Conservation (phyloP, 345 rosid species). For the Citrus maxima region DNA sequence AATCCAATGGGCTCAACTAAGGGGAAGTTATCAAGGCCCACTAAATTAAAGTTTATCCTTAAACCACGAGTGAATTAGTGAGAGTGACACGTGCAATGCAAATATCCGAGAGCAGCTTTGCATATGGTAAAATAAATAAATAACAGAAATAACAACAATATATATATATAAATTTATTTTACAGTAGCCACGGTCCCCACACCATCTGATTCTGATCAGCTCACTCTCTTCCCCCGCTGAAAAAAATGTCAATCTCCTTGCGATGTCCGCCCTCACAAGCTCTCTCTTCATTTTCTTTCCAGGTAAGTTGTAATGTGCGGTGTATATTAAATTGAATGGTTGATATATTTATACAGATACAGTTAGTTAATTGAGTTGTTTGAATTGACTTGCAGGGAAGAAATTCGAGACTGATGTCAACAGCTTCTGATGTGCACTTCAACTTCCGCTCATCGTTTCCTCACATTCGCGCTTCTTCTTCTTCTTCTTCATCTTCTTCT, state of each 20-base stretch:
- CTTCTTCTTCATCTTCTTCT: slow-evolving; percentile 67
- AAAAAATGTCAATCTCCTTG: slow-evolving; percentile 66
- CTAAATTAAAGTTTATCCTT: no score
- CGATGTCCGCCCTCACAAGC: slow-evolving; percentile 67
- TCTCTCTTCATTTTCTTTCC: slow-evolving; percentile 42
- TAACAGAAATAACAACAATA: background rate
- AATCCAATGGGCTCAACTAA: no score
- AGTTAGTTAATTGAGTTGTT: background rate
- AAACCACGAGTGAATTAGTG: background rate
- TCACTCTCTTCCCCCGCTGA: background rate
- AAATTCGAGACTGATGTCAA: slow-evolving; percentile 29
- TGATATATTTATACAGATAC: background rate
- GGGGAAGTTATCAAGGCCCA: no score
- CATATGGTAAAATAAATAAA: background rate
- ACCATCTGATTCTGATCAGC: background rate
- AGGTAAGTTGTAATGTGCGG: slow-evolving; percentile 10
- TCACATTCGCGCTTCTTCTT: slow-evolving; percentile 58
- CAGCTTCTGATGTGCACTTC: slow-evolving; percentile 38
- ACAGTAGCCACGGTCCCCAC: background rate
- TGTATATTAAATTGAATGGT: no score
- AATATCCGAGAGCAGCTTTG: background rate
- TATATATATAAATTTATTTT: background rate
- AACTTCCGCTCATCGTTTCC: slow-evolving; percentile 41
- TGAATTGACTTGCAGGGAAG: slow-evolving; percentile 35
- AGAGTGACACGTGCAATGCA: background rate